phyloP scores from a whole-genome alignment of 768 basidiomycete genomes.

The Tulasnella sp. region DNA sequence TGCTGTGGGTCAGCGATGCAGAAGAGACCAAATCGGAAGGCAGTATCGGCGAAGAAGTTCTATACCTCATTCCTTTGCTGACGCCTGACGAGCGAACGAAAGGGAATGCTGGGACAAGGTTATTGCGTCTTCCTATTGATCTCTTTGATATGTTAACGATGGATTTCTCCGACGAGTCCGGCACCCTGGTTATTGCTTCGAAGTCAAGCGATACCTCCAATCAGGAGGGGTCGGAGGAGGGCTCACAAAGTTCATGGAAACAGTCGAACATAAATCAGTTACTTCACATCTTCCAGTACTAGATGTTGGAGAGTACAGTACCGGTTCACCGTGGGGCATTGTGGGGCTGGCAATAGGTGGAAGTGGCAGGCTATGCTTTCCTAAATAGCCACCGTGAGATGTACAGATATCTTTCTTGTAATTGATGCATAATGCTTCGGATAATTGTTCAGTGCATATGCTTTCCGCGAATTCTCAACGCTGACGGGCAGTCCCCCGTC shows the following conservation, averaged over 20 bases:
- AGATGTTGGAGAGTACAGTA: no score
- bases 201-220: background rate
- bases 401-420: no score
- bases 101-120: background rate
- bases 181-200: background rate
- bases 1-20: background rate
- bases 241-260: background rate
- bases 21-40: background rate
- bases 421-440: no score
- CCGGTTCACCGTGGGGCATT: no score
- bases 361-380: no score
- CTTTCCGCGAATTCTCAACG: no score
- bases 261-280: background rate
- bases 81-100: background rate
- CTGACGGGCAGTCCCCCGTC: no score
- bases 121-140: background rate
- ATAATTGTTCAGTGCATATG: no score
- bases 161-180: constrained; percentile 1
- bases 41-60: background rate
- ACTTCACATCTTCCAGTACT: background rate
- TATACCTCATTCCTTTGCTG: background rate
- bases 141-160: background rate
- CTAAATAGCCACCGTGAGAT: no score
- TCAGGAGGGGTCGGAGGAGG: background rate
- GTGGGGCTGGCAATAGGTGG: no score